phyloP scores from a whole-genome alignment of 768 basidiomycete genomes.

The Russula earlei region DNA sequence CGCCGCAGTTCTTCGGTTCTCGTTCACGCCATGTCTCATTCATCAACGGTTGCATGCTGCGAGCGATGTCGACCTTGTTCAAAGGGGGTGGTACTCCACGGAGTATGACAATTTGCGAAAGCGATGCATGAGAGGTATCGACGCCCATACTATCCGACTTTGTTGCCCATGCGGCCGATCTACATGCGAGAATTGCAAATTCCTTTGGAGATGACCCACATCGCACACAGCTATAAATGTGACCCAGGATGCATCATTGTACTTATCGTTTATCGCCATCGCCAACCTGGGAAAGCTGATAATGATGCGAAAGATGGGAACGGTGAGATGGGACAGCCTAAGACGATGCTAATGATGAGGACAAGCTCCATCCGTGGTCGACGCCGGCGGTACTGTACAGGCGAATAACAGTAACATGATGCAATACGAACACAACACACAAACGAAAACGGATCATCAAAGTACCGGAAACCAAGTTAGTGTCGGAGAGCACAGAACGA shows the following conservation, averaged over 20 bases:
- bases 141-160: background rate
- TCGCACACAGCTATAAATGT: background rate
- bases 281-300: background rate
- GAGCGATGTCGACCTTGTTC: background rate
- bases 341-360: background rate
- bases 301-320: background rate
- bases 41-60: background rate
- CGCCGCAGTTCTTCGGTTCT: background rate
- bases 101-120: background rate
- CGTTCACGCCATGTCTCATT: background rate
- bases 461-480: constrained; percentile 2
- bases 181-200: background rate
- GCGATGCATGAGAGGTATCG: background rate
- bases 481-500: constrained; percentile 1
- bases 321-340: too few species aligned
- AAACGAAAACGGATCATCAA: background rate
- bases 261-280: background rate
- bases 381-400: too few species aligned
- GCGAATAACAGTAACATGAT: too few species aligned
- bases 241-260: background rate
- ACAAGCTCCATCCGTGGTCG: background rate
- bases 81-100: background rate
- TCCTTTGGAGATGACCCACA: background rate
- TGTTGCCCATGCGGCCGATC: background rate
- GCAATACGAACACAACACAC: background rate